Conservation (phyloP, 2,329 filamentous ascomycete genomes). For the Calonectria multiphialidica region DNA sequence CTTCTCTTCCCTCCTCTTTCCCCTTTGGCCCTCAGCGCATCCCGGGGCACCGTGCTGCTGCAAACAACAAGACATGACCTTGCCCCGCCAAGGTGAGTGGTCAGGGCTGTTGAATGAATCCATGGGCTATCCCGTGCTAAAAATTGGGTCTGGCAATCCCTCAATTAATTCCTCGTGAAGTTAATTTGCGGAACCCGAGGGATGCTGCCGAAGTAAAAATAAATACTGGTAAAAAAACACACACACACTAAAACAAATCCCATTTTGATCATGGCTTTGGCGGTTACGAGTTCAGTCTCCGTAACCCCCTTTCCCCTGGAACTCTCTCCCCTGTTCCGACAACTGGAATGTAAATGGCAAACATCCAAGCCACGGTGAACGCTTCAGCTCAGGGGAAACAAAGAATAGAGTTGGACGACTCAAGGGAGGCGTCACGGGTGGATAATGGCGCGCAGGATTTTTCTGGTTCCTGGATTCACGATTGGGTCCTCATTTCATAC, state of each 20-base stretch:
- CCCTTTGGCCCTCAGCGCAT: background rate
- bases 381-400: background rate
- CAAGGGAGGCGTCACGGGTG: background rate
- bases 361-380: background rate
- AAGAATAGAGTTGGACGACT: background rate
- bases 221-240: background rate
- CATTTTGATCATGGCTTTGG: slow-evolving; percentile 3
- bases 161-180: slow-evolving; percentile 8
- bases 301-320: background rate
- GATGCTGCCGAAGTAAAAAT: background rate
- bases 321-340: background rate
- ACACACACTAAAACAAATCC: background rate
- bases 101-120: slow-evolving; percentile 10
- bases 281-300: background rate
- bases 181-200: slow-evolving; percentile 15
- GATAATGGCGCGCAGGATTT: background rate
- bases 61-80: background rate
- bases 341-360: background rate
- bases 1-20: background rate
- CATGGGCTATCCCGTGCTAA: slow-evolving; percentile 14
- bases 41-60: background rate
- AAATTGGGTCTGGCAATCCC: slow-evolving; percentile 10
- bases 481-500: background rate
- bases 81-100: background rate
- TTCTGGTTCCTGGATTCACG: slow-evolving; percentile 4